Evolutionary conservation across 176 grass and related monocot genomes (phyloP), one percentile per base, ranked within the genome.

Genomic region (Rhipidocladum racemiflorum): DNA sequence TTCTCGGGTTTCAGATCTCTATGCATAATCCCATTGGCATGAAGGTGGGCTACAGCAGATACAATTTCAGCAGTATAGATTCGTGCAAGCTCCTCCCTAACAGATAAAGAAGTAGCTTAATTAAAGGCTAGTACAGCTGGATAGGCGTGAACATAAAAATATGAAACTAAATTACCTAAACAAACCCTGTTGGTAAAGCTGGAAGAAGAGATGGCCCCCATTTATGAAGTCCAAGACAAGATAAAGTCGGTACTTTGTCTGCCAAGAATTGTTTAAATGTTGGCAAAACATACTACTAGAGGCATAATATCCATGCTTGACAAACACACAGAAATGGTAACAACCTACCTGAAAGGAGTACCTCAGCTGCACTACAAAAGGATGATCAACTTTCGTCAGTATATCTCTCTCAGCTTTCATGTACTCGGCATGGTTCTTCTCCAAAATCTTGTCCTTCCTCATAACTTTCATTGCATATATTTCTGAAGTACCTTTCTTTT

Each of bases 391-490:
- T 88, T 99, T 99, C 66, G 96, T 99, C 70, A 99, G 74, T 88
- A 99, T 99, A 86, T 99, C 91, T 86, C 96, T 91, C 85, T 99
- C 96, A 43, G 92, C 96, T 88, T 91, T 99, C 90, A 95, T 99
- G 84, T 99, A 99, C 87, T 95, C 96, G 6, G 89, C 96, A 90
- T 95, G 91, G 81, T 99, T 99, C 78, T 95, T 95, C 89, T 99
- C 92, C 83, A 95, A 85, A 90, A 99, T 87, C 68, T 85, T 99
- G 90, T 99, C 96, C 90, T 99, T 99, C 80, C 96, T 89, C 92
- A 99, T 88, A 68, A 99, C 96, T 82, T 99, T 99, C 96, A 99
- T 99, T 77, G 96, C 96, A 74, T 95, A 99, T 74, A 99, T 99
- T 81, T 99, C 96, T 74, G 85, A 93, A 84, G 92, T 93, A n/a